Evolutionary conservation across 2,329 filamentous ascomycete genomes (phyloP), one percentile per base, ranked within the genome.

Genomic region (Elsinoe arachidis): DNA sequence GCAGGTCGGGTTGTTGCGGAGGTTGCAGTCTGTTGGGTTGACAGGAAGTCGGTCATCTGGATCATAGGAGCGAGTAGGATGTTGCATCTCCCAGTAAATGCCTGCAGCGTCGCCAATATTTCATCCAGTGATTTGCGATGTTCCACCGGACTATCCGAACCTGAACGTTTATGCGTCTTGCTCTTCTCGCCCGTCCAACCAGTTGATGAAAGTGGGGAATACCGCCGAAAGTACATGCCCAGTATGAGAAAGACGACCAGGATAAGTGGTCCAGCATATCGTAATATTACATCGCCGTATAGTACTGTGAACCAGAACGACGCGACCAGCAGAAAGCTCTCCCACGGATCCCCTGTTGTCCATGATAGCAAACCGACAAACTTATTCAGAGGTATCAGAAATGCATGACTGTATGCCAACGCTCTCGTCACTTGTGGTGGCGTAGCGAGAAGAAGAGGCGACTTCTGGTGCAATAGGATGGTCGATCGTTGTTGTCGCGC

Each of bases 71-170:
- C 91, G 54, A 97, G 79, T 15, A 99, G 76, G 55, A 96, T 86
- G 70, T 96, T 96, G 72, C 93, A 96, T 51, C 93, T 82, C 4
- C 86, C 87, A 0, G 92, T 97, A 64, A 99, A 89, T 63, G 90
- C 84, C 69, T 90, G 90, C 44, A 99, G 75, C 0, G 89, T 95
- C 65, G 97, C 91, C 58, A 99, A 88, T 60, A 99, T 99, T 74
- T 99, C 93, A 69, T 99, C 93, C 55, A 99, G 74, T 53, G 90
- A 96, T 76, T 96, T 96, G 67, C 96, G 89, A 65, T 93, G 88
- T 43, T 62, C 60, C 5, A 65, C 62, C 60, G 80, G 84, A 5
- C 80, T 68, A 65, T 90, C 88, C 7, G 78, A 75, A 2, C 72
- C 71, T 15, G 73, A 72, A 34, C 75, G 75, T 59, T 76, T 80